Percentiles rank a stretch among this genome's conserved stretches.
Evolutionary conservation across 2,329 filamentous ascomycete genomes (phyloP).

Genomic region (Coniochaeta prunicola): DNA sequence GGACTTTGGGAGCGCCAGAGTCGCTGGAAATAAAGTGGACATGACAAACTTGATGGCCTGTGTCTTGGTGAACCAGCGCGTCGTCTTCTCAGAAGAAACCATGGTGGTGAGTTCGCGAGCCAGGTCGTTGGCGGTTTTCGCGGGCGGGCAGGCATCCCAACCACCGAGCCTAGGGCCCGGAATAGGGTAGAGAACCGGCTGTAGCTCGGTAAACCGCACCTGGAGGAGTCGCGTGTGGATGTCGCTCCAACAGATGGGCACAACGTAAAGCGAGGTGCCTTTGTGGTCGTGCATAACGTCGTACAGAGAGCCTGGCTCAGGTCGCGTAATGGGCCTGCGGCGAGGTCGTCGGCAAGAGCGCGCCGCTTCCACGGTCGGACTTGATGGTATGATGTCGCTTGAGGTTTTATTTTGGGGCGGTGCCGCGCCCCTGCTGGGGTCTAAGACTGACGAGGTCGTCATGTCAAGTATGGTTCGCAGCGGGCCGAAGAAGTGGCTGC

Average conservation of each 20-base stretch:
- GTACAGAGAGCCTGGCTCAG: conserved; percentile 42
- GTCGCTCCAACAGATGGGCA: conserved; percentile 51
- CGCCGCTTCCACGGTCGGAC: not conserved
- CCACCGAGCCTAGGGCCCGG: conserved; percentile 18
- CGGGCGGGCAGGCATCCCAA: conserved; percentile 21
- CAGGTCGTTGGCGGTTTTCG: conserved; percentile 32
- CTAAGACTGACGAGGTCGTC: conserved; percentile 9
- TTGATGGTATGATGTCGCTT: not conserved
- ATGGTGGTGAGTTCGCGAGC: conserved; percentile 33
- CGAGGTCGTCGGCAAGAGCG: not conserved
- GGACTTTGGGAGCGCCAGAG: conserved; percentile 21
- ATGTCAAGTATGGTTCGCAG: conserved; percentile 18
- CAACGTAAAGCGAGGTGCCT: conserved; percentile 39
- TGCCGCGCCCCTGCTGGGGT: not conserved
- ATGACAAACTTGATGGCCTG: conserved; percentile 37
- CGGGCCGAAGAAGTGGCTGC: conserved; percentile 16
- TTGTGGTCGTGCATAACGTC: conserved; percentile 43
- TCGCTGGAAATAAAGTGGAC: conserved; percentile 32
- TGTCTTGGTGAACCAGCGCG: conserved; percentile 26
- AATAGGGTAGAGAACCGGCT: conserved; percentile 32
- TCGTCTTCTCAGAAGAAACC: conserved; percentile 27
- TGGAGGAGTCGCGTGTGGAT: conserved; percentile 39
- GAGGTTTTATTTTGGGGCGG: not conserved
- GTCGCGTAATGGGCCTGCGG: conserved; percentile 26
- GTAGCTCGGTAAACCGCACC: conserved; percentile 35